A percentile compares a stretch with the other conserved stretches of the same genome.
Conservation (phyloP, 1,284 basidiomycete genomes). For the Cryptococcus sp. region DNA sequence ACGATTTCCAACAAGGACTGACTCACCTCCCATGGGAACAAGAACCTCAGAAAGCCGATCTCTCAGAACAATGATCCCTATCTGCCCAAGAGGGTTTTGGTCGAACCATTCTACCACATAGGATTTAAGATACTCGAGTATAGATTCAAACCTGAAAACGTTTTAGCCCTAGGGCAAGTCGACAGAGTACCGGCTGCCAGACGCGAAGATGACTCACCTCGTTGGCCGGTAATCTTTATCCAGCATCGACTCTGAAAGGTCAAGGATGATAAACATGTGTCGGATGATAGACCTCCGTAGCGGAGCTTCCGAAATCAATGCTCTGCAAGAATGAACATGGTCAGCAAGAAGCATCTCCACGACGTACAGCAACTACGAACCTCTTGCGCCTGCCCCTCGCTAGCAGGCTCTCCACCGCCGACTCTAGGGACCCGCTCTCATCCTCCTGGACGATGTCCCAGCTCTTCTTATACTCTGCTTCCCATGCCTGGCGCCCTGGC, state of each 20-base stretch:
- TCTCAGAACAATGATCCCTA: slow-evolving; percentile 87
- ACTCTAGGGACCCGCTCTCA: slow-evolving; percentile 83
- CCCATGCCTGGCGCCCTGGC: slow-evolving; percentile 64
- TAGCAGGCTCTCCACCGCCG: slow-evolving; percentile 82
- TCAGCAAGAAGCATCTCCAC: slow-evolving; percentile 3
- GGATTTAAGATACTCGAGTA: slow-evolving; percentile 80
- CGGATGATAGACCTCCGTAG: slow-evolving; percentile 94
- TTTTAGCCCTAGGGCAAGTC: background rate
- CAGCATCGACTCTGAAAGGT: slow-evolving; percentile 86
- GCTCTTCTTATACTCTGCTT: slow-evolving; percentile 86
- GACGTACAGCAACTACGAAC: slow-evolving; percentile 52
- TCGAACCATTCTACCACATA: slow-evolving; percentile 98
- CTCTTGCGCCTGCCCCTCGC: slow-evolving; percentile 78
- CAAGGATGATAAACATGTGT: slow-evolving; percentile 84
- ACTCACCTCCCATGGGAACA: slow-evolving; percentile 79
- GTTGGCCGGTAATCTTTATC: slow-evolving; percentile 95
- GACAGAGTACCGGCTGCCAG: too few species aligned
- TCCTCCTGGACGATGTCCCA: slow-evolving; percentile 98
- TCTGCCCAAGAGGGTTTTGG: slow-evolving; percentile 97
- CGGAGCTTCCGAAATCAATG: slow-evolving; percentile 69
- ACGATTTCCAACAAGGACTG: background rate
- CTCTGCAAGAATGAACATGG: slow-evolving; percentile 32
- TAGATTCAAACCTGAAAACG: slow-evolving; percentile 66
- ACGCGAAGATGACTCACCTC: slow-evolving; percentile 50
- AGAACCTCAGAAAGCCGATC: slow-evolving; percentile 81